Evolutionary conservation across 345 rosid genomes (phyloP).

Genomic region (Cochlearia excelsa): DNA sequence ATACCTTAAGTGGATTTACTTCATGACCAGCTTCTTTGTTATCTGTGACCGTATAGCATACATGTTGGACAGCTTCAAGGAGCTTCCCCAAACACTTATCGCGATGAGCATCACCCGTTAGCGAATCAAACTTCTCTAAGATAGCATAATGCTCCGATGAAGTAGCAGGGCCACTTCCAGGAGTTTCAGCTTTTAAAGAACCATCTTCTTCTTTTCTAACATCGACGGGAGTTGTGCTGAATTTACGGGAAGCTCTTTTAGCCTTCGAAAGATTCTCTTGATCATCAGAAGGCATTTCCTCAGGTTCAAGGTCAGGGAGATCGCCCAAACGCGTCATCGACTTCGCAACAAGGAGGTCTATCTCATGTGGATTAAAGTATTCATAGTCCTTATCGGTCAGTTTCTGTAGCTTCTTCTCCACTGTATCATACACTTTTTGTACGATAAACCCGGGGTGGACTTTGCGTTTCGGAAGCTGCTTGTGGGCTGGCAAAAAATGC

Average conservation of each 20-base stretch:
- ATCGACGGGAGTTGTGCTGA: too few species aligned
- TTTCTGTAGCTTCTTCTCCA: constrained; percentile 46
- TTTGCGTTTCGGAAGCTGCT: constrained; percentile 54
- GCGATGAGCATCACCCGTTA: neutral
- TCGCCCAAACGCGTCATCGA: constrained; percentile 49
- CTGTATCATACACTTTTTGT: constrained; percentile 54
- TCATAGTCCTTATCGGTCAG: constrained; percentile 45
- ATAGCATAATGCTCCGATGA: neutral
- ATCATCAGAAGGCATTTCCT: neutral
- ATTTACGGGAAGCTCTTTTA: too few species aligned
- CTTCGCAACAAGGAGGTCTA: constrained; percentile 54
- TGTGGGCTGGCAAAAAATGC: constrained; percentile 66
- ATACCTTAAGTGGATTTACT: too few species aligned
- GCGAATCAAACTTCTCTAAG: neutral
- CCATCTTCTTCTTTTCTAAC: too few species aligned
- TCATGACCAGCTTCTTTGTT: constrained; percentile 33
- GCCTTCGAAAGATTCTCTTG: neutral
- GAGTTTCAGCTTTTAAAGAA: neutral
- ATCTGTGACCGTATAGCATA: constrained; percentile 36
- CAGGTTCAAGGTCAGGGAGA: constrained; percentile 27
- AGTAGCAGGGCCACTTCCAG: neutral
- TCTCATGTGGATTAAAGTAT: constrained; percentile 46
- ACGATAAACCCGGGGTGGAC: constrained; percentile 71
- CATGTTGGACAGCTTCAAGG: constrained; percentile 60
- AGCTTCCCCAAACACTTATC: constrained; percentile 52